Base-by-base conservation (phyloP, 2,329 filamentous ascomycete genomes). In the Fusarium zealandicum region DNA sequence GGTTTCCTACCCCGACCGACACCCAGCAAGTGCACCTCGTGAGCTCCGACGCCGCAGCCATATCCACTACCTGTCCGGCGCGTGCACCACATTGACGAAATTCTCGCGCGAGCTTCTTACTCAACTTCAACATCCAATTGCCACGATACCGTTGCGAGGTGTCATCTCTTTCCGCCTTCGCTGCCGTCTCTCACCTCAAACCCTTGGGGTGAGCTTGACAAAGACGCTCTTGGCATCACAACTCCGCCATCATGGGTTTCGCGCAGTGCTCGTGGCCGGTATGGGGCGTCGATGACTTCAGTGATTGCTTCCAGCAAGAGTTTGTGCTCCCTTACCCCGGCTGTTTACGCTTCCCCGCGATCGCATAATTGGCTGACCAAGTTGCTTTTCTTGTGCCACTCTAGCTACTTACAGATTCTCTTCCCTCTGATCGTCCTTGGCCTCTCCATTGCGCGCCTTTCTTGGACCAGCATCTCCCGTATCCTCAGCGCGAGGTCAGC, bases 381-480 rank as follows among this genome's bases (percentile, higher is more conserved):
- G 46, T 55, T 47, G 47, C 31, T 25, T 6, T 38, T 30, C 25
- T 42, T 53, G 39, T 36, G 4, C 27, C 27, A 38, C 41, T 51
- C 11, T 46, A 76, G 74, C 51, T 75, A 73, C 51, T 72, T 76
- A 37, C 88, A 90, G 74, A 85, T 90, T 56, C 79, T 96, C 39
- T 81, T 98, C 48, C 95, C 95, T 48, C 78, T 95, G 56, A 76
- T 87, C 57, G 80, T 89, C 52, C 84, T 92, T 73, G 82, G 76
- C 59, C 65, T 89, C 20, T 98, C 95, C 6, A 72, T 93, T 62
- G 71, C 90, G 45, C 80, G 86, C 64, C 82, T 96, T 51, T 64
- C 82, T 53, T 70, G 82, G 64, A 85, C 88, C 69, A 77, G 82
- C 64, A 72, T 85, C 60, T 77, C 79, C 54, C 82, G 81, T 51